A percentile compares a stretch with the other conserved stretches of the same genome.
Evolutionary conservation across 2,329 filamentous ascomycete species (phyloP).

Genomic region (Cladosporium sp.): DNA sequence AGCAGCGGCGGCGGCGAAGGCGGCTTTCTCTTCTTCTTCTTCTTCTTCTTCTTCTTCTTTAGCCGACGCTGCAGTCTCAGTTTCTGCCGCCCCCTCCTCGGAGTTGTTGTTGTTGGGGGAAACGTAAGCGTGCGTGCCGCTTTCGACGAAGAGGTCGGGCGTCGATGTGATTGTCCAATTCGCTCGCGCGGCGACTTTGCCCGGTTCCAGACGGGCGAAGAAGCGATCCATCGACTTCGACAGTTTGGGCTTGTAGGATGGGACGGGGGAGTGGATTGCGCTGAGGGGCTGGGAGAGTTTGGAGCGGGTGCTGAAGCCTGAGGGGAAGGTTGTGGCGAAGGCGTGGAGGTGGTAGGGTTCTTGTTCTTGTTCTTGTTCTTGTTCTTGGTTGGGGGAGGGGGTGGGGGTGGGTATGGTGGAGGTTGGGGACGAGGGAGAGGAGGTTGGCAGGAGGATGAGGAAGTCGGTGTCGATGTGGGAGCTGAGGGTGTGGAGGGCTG

Average conservation of each 20-base stretch:
- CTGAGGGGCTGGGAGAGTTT: constrained; percentile 52
- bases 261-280: constrained; percentile 57
- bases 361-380: constrained; percentile 37
- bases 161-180: constrained; percentile 52
- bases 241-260: constrained; percentile 53
- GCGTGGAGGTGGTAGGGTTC: constrained; percentile 51
- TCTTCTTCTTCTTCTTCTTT: constrained; percentile 22
- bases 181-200: constrained; percentile 51
- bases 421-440: constrained; percentile 29
- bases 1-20: too few relatives aligned
- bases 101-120: not conserved
- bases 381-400: constrained; percentile 55
- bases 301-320: constrained; percentile 53
- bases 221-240: constrained; percentile 60
- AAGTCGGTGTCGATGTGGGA: constrained; percentile 57
- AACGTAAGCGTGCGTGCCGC: constrained; percentile 41
- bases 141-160: constrained; percentile 36
- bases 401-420: constrained; percentile 32
- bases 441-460: constrained; percentile 50
- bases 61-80: too few relatives aligned
- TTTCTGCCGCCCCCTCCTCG: not conserved
- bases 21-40: not conserved
- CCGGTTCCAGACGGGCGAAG: constrained; percentile 52
- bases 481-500: constrained; percentile 47
- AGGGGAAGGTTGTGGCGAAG: constrained; percentile 54